phyloP scores from a whole-genome alignment of 495 filamentous ascomycete species.

The Hypoxylon crocopeplum region DNA sequence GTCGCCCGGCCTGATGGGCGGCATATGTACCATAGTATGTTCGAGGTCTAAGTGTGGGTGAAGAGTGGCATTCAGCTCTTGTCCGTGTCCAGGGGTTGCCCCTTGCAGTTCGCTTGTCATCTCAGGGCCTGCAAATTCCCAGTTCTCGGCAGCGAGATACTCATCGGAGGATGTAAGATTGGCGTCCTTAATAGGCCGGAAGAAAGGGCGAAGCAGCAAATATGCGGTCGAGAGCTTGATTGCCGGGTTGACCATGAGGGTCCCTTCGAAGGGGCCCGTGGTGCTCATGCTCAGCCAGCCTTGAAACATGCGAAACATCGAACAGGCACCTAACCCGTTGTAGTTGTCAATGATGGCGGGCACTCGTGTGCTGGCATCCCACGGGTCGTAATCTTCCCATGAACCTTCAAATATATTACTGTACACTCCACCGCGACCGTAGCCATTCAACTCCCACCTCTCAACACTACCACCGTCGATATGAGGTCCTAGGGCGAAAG shows the following conservation, averaged over 20 bases:
- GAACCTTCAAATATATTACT: conserved; percentile 71
- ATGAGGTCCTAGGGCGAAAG: conserved; percentile 86
- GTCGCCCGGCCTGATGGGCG: conserved; percentile 79
- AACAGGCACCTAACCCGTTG: conserved; percentile 81
- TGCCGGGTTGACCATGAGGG: conserved; percentile 83
- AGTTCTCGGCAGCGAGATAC: conserved; percentile 54
- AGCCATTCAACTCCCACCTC: conserved; percentile 84
- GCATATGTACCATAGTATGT: conserved; percentile 80
- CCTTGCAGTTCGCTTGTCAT: conserved; percentile 71
- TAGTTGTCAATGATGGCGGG: conserved; percentile 77
- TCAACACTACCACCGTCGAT: conserved; percentile 85
- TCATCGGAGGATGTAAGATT: conserved; percentile 22
- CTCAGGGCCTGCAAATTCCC: conserved; percentile 54
- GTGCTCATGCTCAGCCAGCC: conserved; percentile 85
- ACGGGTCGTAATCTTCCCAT: conserved; percentile 86
- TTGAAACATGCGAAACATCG: conserved; percentile 87
- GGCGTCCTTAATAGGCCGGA: conserved; percentile 53
- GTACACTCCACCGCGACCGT: conserved; percentile 74
- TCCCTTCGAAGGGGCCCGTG: conserved; percentile 75
- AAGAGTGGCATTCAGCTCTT: conserved; percentile 73
- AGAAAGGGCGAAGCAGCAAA: conserved; percentile 85
- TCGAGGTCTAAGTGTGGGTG: conserved; percentile 81
- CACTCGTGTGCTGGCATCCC: conserved; percentile 74
- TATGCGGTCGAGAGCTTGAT: conserved; percentile 78
- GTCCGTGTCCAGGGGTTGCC: conserved; percentile 74